phyloP scores from a whole-genome alignment of 371 early-diverging fungal species.

The Umbelopsis sp. region DNA sequence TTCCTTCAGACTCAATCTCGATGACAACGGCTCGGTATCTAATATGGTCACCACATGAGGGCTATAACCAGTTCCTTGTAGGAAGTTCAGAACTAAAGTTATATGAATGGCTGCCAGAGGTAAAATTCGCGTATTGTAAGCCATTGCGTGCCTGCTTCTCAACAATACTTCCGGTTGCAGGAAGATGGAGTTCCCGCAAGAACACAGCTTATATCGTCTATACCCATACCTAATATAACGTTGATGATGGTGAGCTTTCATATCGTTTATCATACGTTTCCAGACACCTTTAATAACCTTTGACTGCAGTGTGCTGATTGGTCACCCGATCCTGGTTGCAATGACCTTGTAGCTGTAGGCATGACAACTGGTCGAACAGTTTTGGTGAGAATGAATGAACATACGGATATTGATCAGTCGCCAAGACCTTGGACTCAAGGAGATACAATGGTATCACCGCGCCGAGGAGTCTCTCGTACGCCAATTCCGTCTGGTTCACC shows the following conservation, averaged over 20 bases:
- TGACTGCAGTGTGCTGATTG: constrained; percentile 72
- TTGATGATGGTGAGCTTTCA: constrained; percentile 62
- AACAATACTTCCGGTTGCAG: constrained; percentile 30
- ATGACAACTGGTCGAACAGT: constrained; percentile 69
- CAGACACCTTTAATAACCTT: neutral
- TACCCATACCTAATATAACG: constrained; percentile 53
- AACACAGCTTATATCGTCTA: constrained; percentile 59
- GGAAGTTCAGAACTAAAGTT: constrained; percentile 70
- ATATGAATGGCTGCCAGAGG: constrained; percentile 70
- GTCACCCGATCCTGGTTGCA: constrained; percentile 70
- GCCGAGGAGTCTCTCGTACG: constrained; percentile 2
- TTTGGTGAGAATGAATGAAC: constrained; percentile 61
- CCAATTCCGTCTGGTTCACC: constrained; percentile 26
- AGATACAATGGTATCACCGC: constrained; percentile 20
- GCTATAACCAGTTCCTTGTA: constrained; percentile 63
- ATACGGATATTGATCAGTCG: constrained; percentile 32
- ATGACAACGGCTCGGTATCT: constrained; percentile 46
- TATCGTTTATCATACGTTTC: neutral
- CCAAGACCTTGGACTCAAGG: constrained; percentile 11
- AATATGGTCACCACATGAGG: constrained; percentile 70
- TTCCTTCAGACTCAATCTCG: constrained; percentile 7
- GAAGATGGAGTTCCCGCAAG: constrained; percentile 48
- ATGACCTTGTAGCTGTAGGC: constrained; percentile 75
- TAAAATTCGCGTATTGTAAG: constrained; percentile 23
- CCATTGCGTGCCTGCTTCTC: neutral